A percentile compares a stretch with the other conserved stretches of the same genome.
Conservation (phyloP, 805 yeast species). For the Maudiozyma saulgeensis region DNA sequence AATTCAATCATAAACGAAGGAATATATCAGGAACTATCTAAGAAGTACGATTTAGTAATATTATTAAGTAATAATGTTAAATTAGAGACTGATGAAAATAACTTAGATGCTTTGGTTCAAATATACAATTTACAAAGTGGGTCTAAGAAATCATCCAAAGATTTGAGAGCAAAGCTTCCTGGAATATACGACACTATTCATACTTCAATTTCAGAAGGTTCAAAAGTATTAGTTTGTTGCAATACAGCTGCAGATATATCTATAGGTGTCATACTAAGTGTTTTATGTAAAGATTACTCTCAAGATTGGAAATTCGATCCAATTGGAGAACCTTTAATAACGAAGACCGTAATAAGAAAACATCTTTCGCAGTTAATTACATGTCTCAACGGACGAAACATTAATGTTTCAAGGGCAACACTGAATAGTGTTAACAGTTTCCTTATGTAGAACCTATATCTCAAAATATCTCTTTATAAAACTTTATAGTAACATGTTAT, state of each 20-base stretch:
- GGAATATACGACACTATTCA: conserved; percentile 28
- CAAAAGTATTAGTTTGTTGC: conserved; percentile 41
- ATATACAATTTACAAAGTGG: conserved; percentile 25
- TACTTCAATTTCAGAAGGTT: conserved; percentile 2
- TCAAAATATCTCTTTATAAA: no score
- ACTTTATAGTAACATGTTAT: no score
- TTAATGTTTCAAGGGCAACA: conserved; percentile 72
- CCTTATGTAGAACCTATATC: conserved; percentile 34
- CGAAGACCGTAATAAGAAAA: conserved; percentile 46
- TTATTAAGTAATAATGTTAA: conserved; percentile 13
- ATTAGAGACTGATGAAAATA: neutral
- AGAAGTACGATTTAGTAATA: conserved; percentile 8
- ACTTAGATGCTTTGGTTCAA: neutral
- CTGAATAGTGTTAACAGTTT: conserved; percentile 58
- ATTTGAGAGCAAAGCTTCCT: conserved; percentile 41
- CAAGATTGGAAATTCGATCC: conserved; percentile 31
- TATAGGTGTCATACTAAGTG: conserved; percentile 46
- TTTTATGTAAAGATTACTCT: conserved; percentile 40
- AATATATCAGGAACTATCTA: conserved; percentile 5
- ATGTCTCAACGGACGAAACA: conserved; percentile 32
- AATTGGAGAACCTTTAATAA: conserved; percentile 14
- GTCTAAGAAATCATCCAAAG: conserved; percentile 60
- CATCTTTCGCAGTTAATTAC: conserved; percentile 45
- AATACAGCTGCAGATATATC: conserved; percentile 60
- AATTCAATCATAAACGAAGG: conserved; percentile 6